Evolutionary conservation across 2,329 filamentous ascomycete species (phyloP).

Genomic region (Leptographium flavum): DNA sequence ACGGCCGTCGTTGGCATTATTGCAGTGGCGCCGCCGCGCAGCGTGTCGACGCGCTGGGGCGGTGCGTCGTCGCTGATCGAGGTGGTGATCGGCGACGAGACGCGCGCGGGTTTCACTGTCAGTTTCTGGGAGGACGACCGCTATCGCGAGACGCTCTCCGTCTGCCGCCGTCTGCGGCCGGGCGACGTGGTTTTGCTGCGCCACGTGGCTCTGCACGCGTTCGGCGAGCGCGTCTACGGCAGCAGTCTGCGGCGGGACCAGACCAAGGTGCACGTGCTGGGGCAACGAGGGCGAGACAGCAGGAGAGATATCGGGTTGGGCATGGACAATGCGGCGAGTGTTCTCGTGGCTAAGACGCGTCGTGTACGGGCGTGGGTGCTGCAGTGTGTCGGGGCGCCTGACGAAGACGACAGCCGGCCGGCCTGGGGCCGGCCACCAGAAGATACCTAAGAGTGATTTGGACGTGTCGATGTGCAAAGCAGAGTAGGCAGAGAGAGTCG

Average conservation of each 20-base stretch:
- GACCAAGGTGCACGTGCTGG: conserved; percentile 55
- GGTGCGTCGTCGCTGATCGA: conserved; percentile 54
- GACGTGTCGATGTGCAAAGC: no score
- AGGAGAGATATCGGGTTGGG: no score
- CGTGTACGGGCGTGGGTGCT: conserved; percentile 63
- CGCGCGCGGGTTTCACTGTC: conserved; percentile 40
- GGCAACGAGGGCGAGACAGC: conserved; percentile 26
- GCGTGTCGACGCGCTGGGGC: conserved; percentile 53
- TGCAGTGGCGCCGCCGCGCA: conserved; percentile 51
- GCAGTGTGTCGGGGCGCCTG: conserved; percentile 39
- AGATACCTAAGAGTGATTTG: conserved; percentile 14
- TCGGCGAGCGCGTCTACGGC: conserved; percentile 66
- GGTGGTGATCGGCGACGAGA: conserved; percentile 73
- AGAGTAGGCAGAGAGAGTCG: not conserved
- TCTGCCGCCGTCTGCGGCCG: conserved; percentile 36
- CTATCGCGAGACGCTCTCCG: not conserved
- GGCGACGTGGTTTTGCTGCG: conserved; percentile 69
- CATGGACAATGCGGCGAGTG: conserved; percentile 15
- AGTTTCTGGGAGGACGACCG: conserved; percentile 9
- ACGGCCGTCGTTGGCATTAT: conserved; percentile 73
- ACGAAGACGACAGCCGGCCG: not conserved
- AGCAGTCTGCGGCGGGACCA: conserved; percentile 62
- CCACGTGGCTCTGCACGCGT: conserved; percentile 66
- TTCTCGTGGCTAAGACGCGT: conserved; percentile 47
- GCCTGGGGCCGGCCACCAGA: conserved; percentile 16